Percentiles rank a stretch among this genome's conserved stretches.
These are phyloP conservation scores for Phoenix roebelenii DNA, from an alignment of 176 grass and related monocot genomes.

Conservation along the genomic window DNA sequence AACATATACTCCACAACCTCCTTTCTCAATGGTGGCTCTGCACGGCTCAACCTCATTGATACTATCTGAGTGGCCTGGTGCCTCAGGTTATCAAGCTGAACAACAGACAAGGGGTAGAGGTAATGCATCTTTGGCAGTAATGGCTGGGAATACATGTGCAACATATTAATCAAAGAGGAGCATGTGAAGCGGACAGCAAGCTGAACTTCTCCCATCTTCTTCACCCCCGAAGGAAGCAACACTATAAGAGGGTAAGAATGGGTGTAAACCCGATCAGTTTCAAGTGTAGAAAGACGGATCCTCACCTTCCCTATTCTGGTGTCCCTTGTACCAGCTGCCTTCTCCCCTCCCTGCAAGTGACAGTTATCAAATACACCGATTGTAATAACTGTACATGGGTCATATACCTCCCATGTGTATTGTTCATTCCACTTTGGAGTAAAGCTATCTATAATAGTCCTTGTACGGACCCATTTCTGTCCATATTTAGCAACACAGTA, in stretches of 20 bases:
- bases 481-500: conserved; percentile 72
- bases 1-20: conserved; percentile 73
- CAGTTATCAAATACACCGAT: conserved; percentile 69
- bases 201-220: conserved; percentile 67
- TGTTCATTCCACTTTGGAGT: conserved; percentile 67
- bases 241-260: conserved; percentile 60
- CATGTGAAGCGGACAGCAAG: conserved; percentile 61
- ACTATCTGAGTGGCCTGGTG: conserved; percentile 54
- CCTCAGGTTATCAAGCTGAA: conserved; percentile 51
- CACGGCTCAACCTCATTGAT: conserved; percentile 52
- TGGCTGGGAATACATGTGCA: conserved; percentile 51
- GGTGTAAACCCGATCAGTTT: conserved; percentile 63
- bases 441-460: conserved; percentile 59
- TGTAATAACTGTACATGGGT: conserved; percentile 60
- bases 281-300: conserved; percentile 55
- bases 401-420: conserved; percentile 64
- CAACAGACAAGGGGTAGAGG: conserved; percentile 34
- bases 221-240: conserved; percentile 44
- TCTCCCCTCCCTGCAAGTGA: conserved; percentile 52
- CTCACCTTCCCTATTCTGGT: conserved; percentile 61
- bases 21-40: conserved; percentile 49
- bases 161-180: conserved; percentile 52
- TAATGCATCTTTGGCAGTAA: conserved; percentile 76
- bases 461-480: conserved; percentile 63
- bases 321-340: conserved; percentile 47